Base-by-base conservation (phyloP, 164 flowering plant genomes). In the Protea cynaroides region DNA sequence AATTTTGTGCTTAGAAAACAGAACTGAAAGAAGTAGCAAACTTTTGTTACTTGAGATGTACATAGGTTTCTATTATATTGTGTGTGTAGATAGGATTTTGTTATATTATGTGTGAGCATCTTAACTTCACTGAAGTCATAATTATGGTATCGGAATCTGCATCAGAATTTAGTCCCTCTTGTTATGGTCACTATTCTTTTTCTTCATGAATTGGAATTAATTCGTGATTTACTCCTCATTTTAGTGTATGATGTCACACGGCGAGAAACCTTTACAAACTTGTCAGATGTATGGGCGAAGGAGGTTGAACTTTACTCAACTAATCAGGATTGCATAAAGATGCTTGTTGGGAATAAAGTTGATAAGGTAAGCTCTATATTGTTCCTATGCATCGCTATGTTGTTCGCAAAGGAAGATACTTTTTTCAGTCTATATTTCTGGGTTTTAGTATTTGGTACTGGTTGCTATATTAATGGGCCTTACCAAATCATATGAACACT, bases 261-360 rank as follows among this genome's bases (percentile, higher is more conserved):
- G 60, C 78, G 92, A 76, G 94, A 88, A 62, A 83, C 91, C 22
- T 88, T 85, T 64, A 76, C 85, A 54, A 86, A 86, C 75, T 72
- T 90, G 75, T 80, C 86, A 25, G 89, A 88, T 47, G 78, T 86
- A 29, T 90, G 97, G 97, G 83, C 86, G 19, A 90, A 86, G 72
- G 97, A 90, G 73, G 71, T 86, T 40, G 89, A 86, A 8, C 86
- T 90, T 43, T 82, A 90, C 72, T 84, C 86, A 38, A 86, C 90
- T 22, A 83, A 84, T 66, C 83, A 80, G 74, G 78, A 86, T 71
- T 88, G 90, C 55, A 81, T 86, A 56, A 88, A 85, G 79, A 82
- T 90, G 84, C 88, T 90, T 44, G 89, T 90, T 49, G 97, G 92
- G 44, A 90, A 90, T 69, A 90, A 90, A 88, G 89, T 90, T 54